Base-by-base conservation (phyloP, 768 basidiomycete genomes). In the Clitopilus passeckerianus region DNA sequence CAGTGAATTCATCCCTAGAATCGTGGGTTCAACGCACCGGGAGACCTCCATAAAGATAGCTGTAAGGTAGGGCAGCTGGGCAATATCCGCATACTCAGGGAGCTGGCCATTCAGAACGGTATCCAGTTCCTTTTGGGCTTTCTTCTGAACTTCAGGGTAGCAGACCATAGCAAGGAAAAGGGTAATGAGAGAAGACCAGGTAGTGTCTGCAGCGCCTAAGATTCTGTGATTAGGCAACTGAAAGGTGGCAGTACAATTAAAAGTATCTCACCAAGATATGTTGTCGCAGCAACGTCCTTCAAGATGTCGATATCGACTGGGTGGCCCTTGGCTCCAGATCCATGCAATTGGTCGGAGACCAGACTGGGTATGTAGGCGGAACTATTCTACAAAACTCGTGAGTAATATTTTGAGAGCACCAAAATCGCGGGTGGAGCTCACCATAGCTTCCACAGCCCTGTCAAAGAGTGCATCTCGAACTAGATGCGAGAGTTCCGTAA, bases 401-500 rank as follows among this genome's bases (percentile, higher is more conserved):
- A n/a, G 12, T n/a, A 41, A n/a, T 15, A 14, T 4, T 9, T 41
- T 14, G 37, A 12, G 14, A 41, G 37, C 14, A 9, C 10, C 37
- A 41, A 12, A n/a, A 12, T 41, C 12, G 10, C 12, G 14, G 6
- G 44, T 41, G 34, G 37, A 22, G 18, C 59, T 58, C 43, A 69
- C 66, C 44, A 68, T 62, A 12, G 59, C 59, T 6, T 57, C 22
- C 44, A 62, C 67, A 23, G 64, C 63, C 16, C 52, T 61, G 10
- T 60, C 63, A 35, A 63, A 67, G 1, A 63, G 65, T 34, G 60
- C 59, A 41, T 64, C 59, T 37, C 59, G 59, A 54, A 60, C 54
- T 14, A 35, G 53, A 37, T 43, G 53, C 24, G 54, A 37, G 15
- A 24, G 34, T 23, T 55, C 53, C 54, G 34, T 50, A 6, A 33